Base-by-base conservation (phyloP, 345 rosid genomes). In the Leavenworthia alabamica region DNA sequence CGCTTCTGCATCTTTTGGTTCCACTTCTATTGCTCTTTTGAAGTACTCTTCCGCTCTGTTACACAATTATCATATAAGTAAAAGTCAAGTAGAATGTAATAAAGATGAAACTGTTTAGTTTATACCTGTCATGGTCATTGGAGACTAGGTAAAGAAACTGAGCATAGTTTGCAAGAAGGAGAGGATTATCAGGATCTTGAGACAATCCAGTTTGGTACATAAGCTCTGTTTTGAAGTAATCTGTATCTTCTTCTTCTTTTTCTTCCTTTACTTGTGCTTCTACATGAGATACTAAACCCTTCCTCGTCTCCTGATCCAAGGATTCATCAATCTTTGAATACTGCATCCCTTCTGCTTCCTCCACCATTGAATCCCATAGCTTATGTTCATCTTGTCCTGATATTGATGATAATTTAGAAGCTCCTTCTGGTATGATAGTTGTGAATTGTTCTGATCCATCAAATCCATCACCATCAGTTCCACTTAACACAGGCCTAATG, bases 1-100 rank as follows among this genome's bases (percentile, higher is more conserved):
- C 0, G 94, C 89, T 69, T 93, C 99, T 0, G 94, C 91, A 13
- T 93, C 97, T 13, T 71, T 74, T 15, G 85, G 81, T 61, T 83
- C 86, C 75, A 72, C 84, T 16, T 48, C 75, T 7, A 64, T 47
- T 15, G 94, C 96, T 79, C 73, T 75, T 68, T 87, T 93, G 62
- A 93, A 93, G 68, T 78, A 84, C 48, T 77, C 85, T 58, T 93
- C 96, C 40, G 99, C 97, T 63, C 99, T 93, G 85, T 58, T 68
- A 11, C 33, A 45, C 43, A 51, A 44, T 31, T 8, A 37, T 37
- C 58, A 55, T 3, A 43, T n/a, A n/a, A n/a, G n/a, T 51, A 31
- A 20, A 2, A 59, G 47, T 27, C 57, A 56, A 23, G 42, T 16
- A 66, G 56, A 68, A 68, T 5, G 26, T 23, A 51, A 52, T 15